A percentile compares a stretch with the other conserved stretches of the same genome.
Evolutionary conservation across 352 stramenopile genomes (phyloP).

Genomic region (Pythium coloratum): DNA sequence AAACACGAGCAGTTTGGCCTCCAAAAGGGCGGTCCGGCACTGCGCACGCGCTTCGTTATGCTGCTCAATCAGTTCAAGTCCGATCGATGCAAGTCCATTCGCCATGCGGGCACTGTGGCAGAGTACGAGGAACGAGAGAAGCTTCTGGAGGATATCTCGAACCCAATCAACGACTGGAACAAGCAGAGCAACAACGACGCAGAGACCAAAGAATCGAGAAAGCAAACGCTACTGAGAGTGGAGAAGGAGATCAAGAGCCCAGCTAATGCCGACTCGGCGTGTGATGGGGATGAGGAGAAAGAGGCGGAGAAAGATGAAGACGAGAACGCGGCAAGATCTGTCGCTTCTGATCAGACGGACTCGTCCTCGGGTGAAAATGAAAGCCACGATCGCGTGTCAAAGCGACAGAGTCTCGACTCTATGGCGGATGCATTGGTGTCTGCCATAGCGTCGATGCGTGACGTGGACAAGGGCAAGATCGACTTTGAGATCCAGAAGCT

Average conservation of each 20-base stretch:
- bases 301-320: neutral
- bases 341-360: neutral
- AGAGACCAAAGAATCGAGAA: neutral
- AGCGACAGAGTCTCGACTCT: neutral
- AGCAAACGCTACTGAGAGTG: neutral
- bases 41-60: constrained; percentile 6
- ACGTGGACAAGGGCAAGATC: neutral
- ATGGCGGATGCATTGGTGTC: neutral
- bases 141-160: neutral
- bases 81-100: constrained; percentile 6
- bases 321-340: neutral
- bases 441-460: neutral
- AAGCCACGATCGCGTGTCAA: neutral
- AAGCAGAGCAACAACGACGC: neutral
- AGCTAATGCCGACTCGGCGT: neutral
- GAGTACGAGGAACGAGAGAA: constrained; percentile 1
- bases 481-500: neutral
- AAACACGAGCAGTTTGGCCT: constrained; percentile 6
- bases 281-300: neutral
- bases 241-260: neutral
- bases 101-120: neutral
- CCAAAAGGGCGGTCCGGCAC: neutral
- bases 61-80: constrained; percentile 3
- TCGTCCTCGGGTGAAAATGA: neutral
- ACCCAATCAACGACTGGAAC: constrained; percentile 8